phyloP scores from a whole-genome alignment of 2,329 filamentous ascomycete species.

The Alternaria ventricosa region DNA sequence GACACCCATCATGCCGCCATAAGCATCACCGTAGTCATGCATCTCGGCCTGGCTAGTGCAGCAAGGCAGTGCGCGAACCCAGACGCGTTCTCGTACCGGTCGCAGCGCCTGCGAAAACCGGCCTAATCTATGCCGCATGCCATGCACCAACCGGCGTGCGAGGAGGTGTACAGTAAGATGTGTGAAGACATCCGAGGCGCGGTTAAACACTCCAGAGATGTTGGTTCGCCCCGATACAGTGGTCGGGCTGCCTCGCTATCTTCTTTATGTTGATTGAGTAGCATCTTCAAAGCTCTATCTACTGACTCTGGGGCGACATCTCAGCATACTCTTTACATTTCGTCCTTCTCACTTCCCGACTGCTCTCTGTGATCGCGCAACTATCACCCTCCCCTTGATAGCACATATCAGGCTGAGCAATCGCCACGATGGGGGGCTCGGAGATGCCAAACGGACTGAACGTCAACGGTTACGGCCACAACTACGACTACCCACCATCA shows the following conservation, averaged over 20 bases:
- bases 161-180: slow-evolving; percentile 1
- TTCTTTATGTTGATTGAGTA: neutral
- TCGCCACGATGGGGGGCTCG: slow-evolving; percentile 35
- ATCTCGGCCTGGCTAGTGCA: slow-evolving; percentile 13
- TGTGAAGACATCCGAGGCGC: slow-evolving; percentile 24
- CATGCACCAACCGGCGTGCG: slow-evolving; percentile 13
- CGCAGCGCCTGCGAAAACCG: neutral
- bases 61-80: slow-evolving; percentile 13
- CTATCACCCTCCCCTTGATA: neutral
- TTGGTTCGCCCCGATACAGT: slow-evolving; percentile 16
- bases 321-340: neutral
- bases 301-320: neutral
- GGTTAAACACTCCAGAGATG: slow-evolving; percentile 39
- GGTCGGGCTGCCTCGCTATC: slow-evolving; percentile 17
- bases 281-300: slow-evolving; percentile 3
- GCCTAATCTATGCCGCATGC: slow-evolving; percentile 18
- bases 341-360: neutral
- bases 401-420: neutral
- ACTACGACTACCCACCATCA: slow-evolving; percentile 40
- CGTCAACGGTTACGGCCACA: slow-evolving; percentile 33
- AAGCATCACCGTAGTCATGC: slow-evolving; percentile 10
- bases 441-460: slow-evolving; percentile 36
- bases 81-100: neutral
- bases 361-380: neutral
- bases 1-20: slow-evolving; percentile 2